Evolutionary conservation across 1,284 basidiomycete species (phyloP).

Genomic region (Trichosporon sp.): DNA sequence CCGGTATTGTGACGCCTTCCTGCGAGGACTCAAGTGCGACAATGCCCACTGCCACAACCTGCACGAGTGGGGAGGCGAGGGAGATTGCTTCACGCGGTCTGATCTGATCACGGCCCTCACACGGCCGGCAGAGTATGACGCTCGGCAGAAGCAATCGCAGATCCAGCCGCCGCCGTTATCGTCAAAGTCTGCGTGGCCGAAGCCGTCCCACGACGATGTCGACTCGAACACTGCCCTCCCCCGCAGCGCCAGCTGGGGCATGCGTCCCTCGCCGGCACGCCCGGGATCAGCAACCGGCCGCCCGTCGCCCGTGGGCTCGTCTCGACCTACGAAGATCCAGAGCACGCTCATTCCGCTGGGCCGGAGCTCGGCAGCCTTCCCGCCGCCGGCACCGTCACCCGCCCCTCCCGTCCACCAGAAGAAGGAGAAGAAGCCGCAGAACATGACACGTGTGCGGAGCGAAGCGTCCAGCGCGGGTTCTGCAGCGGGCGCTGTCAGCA

Average conservation of each 20-base stretch:
- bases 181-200: conserved; percentile 32
- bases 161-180: conserved; percentile 27
- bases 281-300: conserved; percentile 12
- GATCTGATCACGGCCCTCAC: conserved; percentile 72
- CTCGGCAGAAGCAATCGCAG: conserved; percentile 38
- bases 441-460: conserved; percentile 35
- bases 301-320: conserved; percentile 20
- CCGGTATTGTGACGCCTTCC: conserved; percentile 95
- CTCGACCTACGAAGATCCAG: conserved; percentile 33
- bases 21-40: conserved; percentile 78
- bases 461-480: conserved; percentile 30
- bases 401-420: conserved; percentile 43
- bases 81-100: conserved; percentile 91
- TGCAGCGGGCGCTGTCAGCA: conserved; percentile 2
- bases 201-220: conserved; percentile 37
- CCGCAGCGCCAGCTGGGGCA: conserved; percentile 73
- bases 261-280: conserved; percentile 16
- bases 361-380: conserved; percentile 34
- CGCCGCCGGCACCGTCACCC: conserved; percentile 61
- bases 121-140: conserved; percentile 43
- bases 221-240: conserved; percentile 58
- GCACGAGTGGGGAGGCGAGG: conserved; percentile 98
- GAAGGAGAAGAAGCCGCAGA: conserved; percentile 20
- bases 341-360: conserved; percentile 37
- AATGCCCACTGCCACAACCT: conserved; percentile 73